These are phyloP conservation scores for Rhododendron henanense DNA, from an alignment of 148 eudicot species.

Conservation along the genomic window DNA sequence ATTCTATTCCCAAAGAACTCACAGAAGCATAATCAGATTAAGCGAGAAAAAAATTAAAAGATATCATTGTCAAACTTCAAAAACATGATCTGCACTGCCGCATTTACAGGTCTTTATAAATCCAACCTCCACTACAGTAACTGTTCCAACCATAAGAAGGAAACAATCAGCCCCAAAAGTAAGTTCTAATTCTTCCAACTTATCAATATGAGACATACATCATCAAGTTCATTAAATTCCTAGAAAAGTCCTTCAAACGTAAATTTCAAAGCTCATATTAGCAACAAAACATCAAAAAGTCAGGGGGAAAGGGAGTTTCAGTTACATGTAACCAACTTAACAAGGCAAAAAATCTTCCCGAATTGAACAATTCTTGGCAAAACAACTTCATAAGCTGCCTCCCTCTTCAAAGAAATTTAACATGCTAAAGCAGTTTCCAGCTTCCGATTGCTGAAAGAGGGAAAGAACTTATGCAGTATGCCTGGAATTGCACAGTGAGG, in stretches of 20 bases:
- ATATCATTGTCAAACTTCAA: background rate
- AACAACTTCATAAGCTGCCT: too few relatives aligned
- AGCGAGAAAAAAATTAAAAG: background rate
- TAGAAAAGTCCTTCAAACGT: background rate
- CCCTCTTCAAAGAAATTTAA: too few relatives aligned
- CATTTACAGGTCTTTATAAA: background rate
- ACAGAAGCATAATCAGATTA: background rate
- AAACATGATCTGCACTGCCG: background rate
- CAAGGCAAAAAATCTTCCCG: background rate
- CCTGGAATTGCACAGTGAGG: too few relatives aligned
- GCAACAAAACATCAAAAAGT: background rate
- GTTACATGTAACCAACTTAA: background rate
- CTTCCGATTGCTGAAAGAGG: background rate
- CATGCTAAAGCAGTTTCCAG: background rate
- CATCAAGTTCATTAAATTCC: background rate
- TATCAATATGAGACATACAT: background rate
- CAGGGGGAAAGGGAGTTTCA: background rate
- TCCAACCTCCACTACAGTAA: background rate
- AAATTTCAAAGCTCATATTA: background rate
- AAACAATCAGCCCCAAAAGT: constrained; percentile 4
- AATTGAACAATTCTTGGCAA: background rate
- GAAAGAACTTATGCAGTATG: too few relatives aligned
- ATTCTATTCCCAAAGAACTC: background rate
- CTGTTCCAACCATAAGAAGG: background rate
- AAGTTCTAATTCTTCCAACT: background rate